Evolutionary conservation across 225 moss, liverwort and hornwort genomes (phyloP), one percentile per base, ranked within the genome.

Genomic region (Ulota crispa): DNA sequence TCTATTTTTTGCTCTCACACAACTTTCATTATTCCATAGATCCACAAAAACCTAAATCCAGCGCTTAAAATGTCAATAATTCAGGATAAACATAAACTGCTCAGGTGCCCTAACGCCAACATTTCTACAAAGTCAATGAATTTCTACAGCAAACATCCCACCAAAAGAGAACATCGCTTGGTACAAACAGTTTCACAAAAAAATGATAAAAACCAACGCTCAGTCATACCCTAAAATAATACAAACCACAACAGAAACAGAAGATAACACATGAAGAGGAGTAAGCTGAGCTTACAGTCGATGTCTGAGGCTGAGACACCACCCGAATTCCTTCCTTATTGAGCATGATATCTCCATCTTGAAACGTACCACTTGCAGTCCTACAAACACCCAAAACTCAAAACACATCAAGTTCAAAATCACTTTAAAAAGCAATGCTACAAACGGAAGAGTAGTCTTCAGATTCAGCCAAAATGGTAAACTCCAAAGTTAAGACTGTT

Each of bases 321-420:
- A 90, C 87, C 20, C 86, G 90, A 36, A 90, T 90, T 68, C 90
- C 90, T 76, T 90, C 90, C 77, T 90, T 90, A 72, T 90, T 90
- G 59, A 90, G 90, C 83, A 63, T 88, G 84, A 90, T 88, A 88
- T 90, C 90, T 53, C 89, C 89, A 89, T 89, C 89, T 83, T 89
- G 89, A 34, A 89, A 89, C 16, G 89, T 89, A 62, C 90, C 90
- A 84, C 90, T 90, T 13, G 90, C 90, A 81, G 90, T 88, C 76
- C 90, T 90, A 72, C 34, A 74, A 76, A 80, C 79, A 80, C 36
- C 7, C 28, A 54, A 70, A 10, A 23, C 3, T n/a, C 16, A 50
- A 50, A 18, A 50, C 50, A 50, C 15, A 5, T 16, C 50, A 18
- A 50, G 50, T 50, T 56, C 12, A 26, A 52, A 63, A 72, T 72